These are phyloP conservation scores for Cadophora malorum DNA, from an alignment of 2,329 filamentous ascomycete species.

Conservation along the genomic window DNA sequence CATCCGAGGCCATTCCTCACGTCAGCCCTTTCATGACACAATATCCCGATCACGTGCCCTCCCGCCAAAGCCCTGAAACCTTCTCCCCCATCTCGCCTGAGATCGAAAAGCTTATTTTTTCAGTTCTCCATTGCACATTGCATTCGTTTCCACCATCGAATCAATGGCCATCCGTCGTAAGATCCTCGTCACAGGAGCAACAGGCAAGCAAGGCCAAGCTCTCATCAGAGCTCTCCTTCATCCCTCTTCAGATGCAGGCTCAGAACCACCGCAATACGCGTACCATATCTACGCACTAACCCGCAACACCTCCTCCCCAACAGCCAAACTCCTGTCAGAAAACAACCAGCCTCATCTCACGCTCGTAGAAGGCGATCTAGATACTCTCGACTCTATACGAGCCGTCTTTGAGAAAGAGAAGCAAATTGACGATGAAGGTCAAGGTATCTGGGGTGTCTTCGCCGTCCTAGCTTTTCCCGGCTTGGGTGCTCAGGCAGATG, in stretches of 20 bases:
- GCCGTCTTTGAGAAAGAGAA: constrained; percentile 45
- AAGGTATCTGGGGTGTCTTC: constrained; percentile 60
- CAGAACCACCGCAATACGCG: neutral
- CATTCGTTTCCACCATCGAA: neutral
- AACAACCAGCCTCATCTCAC: constrained; percentile 37
- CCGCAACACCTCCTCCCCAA: constrained; percentile 51
- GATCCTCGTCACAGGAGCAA: constrained; percentile 49
- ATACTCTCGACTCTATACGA: constrained; percentile 51
- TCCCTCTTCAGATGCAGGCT: neutral
- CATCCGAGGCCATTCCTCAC: neutral
- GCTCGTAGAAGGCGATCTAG: constrained; percentile 61
- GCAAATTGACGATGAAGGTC: constrained; percentile 37
- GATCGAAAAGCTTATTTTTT: neutral
- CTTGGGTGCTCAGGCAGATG: constrained; percentile 48
- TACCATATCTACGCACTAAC: constrained; percentile 59
- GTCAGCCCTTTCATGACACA: neutral
- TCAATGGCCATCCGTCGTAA: constrained; percentile 16
- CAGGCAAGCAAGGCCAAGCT: constrained; percentile 50
- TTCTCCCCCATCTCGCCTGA: neutral
- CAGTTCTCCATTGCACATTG: neutral
- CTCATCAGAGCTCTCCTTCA: constrained; percentile 45
- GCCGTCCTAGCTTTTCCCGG: constrained; percentile 35
- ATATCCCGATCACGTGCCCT: neutral
- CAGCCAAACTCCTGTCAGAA: constrained; percentile 51
- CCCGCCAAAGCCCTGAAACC: neutral